Evolutionary conservation across 495 filamentous ascomycete species (phyloP), one percentile per base, ranked within the genome.

Genomic region (Hyaloscypha finlandica): DNA sequence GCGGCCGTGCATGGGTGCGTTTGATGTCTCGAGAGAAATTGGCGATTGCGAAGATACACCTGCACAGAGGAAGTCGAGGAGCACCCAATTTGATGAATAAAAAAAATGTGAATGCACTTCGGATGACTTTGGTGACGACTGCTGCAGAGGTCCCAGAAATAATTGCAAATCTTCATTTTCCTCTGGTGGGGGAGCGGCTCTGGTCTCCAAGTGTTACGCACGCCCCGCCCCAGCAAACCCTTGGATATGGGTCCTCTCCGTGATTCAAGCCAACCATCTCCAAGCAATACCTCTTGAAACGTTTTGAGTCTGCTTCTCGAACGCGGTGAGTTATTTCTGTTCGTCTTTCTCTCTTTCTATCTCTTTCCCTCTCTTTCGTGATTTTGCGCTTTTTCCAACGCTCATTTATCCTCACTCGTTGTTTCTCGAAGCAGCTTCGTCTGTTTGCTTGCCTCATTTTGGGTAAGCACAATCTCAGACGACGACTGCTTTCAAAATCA

Each of bases 401-500:
- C 66, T 64, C 30, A 12, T 64, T 55, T 16, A 19, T 55, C 9
- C n/a, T 25, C 22, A 53, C 61, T 64, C 59, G 58, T 45, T 63
- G 59, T 20, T 54, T 25, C 31, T 42, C 8, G 11, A 22, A 37
- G 8, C 4, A 30, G 11, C 25, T 64, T 25, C 29, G n/a, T 12
- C 35, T 37, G 22, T 8, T 29, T 60, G 14, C 42, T 48, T 48
- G 11, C 42, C 16, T 19, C 42, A 37, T 56, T 48, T 59, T 63
- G 58, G 45, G 56, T 53, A 37, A 59, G 52, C 0, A 61, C 66
- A 20, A 68, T 57, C 59, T 67, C 53, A 63, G 54, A 66, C 64
- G 57, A 22, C 14, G n/a, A 42, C 56, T 59, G 59, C 39, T 31
- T 63, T 37, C 59, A 30, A 63, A 45, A 22, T 31, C 59, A 4